A percentile compares a stretch with the other conserved stretches of the same genome.
Evolutionary conservation across 2,329 filamentous ascomycete genomes (phyloP).

Genomic region (Alternaria ethzedia): DNA sequence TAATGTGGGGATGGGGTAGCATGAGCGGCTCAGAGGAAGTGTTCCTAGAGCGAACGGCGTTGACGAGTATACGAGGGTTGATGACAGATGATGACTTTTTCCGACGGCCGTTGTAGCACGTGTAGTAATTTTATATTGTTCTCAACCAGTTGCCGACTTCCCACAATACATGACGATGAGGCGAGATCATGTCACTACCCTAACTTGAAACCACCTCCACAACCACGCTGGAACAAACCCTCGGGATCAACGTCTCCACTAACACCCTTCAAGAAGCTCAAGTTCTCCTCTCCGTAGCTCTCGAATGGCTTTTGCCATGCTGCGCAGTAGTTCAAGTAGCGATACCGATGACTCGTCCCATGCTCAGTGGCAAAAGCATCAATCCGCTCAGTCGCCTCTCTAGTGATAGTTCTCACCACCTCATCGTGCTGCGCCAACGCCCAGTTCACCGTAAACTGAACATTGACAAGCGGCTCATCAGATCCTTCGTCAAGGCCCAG

Average conservation of each 20-base stretch:
- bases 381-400: constrained; percentile 40
- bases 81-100: background rate
- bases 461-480: constrained; percentile 38
- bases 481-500: constrained; percentile 17
- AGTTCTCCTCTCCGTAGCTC: constrained; percentile 38
- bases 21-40: background rate
- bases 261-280: constrained; percentile 32
- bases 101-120: background rate
- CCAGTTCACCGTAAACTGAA: constrained; percentile 48
- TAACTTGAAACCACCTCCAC: constrained; percentile 46
- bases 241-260: constrained; percentile 46
- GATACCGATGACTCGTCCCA: constrained; percentile 25
- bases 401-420: constrained; percentile 31
- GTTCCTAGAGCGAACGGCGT: background rate
- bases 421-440: constrained; percentile 34
- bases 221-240: constrained; percentile 45
- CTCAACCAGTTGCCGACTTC: accelerated
- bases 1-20: background rate
- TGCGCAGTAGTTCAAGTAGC: constrained; percentile 47
- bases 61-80: background rate
- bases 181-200: background rate
- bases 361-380: constrained; percentile 32
- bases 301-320: constrained; percentile 47
- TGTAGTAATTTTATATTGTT: background rate
- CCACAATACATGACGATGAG: background rate